Conservation (phyloP, 805 yeast species). For the Candida sphagnicola region DNA sequence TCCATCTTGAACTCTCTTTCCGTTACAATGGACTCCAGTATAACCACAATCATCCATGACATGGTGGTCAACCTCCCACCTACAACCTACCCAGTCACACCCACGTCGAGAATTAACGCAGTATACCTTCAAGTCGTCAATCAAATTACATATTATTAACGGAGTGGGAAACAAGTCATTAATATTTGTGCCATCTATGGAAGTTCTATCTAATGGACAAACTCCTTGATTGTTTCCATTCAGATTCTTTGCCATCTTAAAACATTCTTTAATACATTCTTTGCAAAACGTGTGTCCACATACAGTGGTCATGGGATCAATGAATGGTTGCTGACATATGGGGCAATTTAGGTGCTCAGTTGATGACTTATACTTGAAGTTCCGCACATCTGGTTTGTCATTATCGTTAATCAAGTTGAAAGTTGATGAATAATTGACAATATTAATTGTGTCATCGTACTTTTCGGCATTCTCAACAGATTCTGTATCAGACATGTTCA, state of each 20-base stretch:
- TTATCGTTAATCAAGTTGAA: conserved; percentile 6
- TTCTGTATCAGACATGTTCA: background rate
- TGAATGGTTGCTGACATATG: conserved; percentile 63
- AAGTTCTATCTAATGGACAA: conserved; percentile 63
- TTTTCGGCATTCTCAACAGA: background rate
- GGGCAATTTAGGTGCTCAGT: conserved; percentile 47
- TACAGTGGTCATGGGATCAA: conserved; percentile 55
- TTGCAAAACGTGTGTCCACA: conserved; percentile 71
- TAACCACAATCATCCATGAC: conserved; percentile 30
- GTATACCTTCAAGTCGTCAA: conserved; percentile 55
- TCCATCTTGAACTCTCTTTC: conserved; percentile 12
- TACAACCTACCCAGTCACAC: conserved; percentile 51
- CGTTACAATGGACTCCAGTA: conserved; percentile 33
- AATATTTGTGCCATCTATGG: conserved; percentile 29
- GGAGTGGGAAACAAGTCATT: conserved; percentile 47
- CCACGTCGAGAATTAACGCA: conserved; percentile 54
- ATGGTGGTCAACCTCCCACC: conserved; percentile 58
- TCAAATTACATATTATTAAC: conserved; percentile 51
- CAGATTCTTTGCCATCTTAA: conserved; percentile 30
- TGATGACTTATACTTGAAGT: conserved; percentile 22
- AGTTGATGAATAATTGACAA: conserved; percentile 1
- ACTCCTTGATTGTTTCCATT: background rate
- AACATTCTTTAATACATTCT: conserved; percentile 47
- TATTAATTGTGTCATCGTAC: conserved; percentile 2
- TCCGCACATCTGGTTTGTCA: conserved; percentile 25